phyloP scores from a whole-genome alignment of 768 basidiomycete species.

The Tulasnella sp. region DNA sequence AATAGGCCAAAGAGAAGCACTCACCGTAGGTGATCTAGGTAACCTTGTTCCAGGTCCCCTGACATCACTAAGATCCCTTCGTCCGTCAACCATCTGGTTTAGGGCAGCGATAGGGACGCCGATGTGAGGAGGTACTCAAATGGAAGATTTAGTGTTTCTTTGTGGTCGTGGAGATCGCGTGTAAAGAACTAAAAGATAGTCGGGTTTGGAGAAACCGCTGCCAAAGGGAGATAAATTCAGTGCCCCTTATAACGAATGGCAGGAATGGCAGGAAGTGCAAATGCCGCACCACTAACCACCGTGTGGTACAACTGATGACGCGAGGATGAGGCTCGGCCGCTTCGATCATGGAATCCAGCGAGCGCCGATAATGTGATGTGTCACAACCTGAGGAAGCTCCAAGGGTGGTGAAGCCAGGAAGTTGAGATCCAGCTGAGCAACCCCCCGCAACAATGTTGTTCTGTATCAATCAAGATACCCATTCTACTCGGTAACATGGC shows the following conservation, averaged over 20 bases:
- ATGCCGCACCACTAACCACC: not conserved
- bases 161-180: too few species aligned
- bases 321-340: not conserved
- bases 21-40: not conserved
- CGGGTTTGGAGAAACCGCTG: not conserved
- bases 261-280: not conserved
- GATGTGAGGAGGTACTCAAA: not conserved
- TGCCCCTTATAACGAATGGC: not conserved
- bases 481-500: not conserved
- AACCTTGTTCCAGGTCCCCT: too few species aligned
- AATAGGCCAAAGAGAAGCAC: not conserved
- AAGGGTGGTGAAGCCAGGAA: not conserved
- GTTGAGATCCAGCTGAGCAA: not conserved
- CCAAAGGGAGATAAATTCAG: too few species aligned
- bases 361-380: not conserved
- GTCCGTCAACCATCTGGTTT: too few species aligned
- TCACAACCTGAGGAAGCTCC: not conserved
- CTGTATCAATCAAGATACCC: not conserved
- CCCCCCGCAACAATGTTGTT: not conserved
- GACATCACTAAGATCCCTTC: too few species aligned
- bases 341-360: not conserved
- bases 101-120: not conserved
- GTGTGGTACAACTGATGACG: not conserved
- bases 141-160: too few species aligned
- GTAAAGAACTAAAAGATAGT: too few species aligned